Conservation (phyloP, 176 grass and related monocot species). For the Musa schizocarpa region DNA sequence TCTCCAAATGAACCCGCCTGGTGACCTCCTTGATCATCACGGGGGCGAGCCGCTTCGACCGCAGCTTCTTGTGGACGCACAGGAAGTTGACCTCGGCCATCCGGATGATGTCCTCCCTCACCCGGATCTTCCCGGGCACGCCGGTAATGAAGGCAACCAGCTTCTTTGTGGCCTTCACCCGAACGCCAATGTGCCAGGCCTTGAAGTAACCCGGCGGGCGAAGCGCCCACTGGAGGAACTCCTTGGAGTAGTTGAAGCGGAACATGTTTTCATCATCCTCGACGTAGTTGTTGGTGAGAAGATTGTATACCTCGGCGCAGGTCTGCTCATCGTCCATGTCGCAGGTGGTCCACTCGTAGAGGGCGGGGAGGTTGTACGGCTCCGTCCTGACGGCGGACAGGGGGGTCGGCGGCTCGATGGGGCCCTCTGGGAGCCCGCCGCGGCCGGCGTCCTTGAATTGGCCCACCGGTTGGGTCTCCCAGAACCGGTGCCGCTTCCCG, state of each 20-base stretch:
- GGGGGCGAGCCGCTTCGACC: slow-evolving; percentile 94
- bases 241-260: slow-evolving; percentile 94
- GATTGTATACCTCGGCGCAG: slow-evolving; percentile 71
- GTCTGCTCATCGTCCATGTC: slow-evolving; percentile 75
- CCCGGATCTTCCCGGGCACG: slow-evolving; percentile 80
- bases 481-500: slow-evolving; percentile 79
- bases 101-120: slow-evolving; percentile 49
- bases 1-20: slow-evolving; percentile 84
- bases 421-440: slow-evolving; percentile 43
- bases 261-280: slow-evolving; percentile 99
- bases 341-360: slow-evolving; percentile 94
- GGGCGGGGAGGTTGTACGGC: slow-evolving; percentile 64
- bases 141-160: slow-evolving; percentile 92
- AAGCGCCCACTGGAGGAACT: slow-evolving; percentile 88
- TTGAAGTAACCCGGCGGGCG: slow-evolving; percentile 72
- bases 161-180: slow-evolving; percentile 66
- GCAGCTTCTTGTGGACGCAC: slow-evolving; percentile 99
- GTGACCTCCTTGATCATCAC: slow-evolving; percentile 99
- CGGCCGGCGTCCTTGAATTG: slow-evolving; percentile 68
- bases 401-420: slow-evolving; percentile 64
- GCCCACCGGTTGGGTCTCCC: slow-evolving; percentile 94
- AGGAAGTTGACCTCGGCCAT: slow-evolving; percentile 99
- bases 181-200: slow-evolving; percentile 94
- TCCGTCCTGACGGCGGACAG: slow-evolving; percentile 77
- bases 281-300: slow-evolving; percentile 92